Evolutionary conservation across 495 filamentous ascomycete species (phyloP).

Genomic region (Podospora conica): DNA sequence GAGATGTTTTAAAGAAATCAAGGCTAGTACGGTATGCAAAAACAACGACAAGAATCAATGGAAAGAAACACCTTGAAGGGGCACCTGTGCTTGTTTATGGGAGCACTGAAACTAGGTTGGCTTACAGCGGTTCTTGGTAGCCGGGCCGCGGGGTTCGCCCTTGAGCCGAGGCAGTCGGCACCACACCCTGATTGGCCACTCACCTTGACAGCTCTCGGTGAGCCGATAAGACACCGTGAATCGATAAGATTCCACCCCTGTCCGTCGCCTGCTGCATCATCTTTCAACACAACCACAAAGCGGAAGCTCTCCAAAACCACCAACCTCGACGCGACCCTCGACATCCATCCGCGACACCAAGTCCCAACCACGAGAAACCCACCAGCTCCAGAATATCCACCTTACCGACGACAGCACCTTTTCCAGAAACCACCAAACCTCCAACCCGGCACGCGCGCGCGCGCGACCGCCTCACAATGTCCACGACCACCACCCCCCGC

Average conservation of each 20-base stretch:
- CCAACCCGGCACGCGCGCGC: not conserved
- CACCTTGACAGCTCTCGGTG: constrained; percentile 19
- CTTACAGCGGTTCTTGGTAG: not conserved
- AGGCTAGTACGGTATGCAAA: no score
- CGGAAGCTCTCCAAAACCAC: not conserved
- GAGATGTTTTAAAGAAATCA: no score
- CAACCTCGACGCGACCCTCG: not conserved
- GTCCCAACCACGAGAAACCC: not conserved
- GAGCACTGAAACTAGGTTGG: not conserved
- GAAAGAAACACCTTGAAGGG: not conserved
- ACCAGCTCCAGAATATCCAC: not conserved
- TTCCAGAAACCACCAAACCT: not conserved
- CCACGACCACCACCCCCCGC: constrained; percentile 6
- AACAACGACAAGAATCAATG: not conserved
- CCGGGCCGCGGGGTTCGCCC: constrained; percentile 13
- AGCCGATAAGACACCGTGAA: constrained; percentile 6
- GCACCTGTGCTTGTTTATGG: not conserved
- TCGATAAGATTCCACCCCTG: constrained; percentile 14
- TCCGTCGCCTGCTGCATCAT: not conserved
- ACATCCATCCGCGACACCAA: not conserved
- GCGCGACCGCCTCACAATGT: not conserved
- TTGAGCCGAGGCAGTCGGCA: constrained; percentile 21
- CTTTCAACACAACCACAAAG: not conserved
- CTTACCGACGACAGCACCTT: not conserved
- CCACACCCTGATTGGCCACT: constrained; percentile 22